Conservation (phyloP, 495 filamentous ascomycete species). For the Xylaria castorea region DNA sequence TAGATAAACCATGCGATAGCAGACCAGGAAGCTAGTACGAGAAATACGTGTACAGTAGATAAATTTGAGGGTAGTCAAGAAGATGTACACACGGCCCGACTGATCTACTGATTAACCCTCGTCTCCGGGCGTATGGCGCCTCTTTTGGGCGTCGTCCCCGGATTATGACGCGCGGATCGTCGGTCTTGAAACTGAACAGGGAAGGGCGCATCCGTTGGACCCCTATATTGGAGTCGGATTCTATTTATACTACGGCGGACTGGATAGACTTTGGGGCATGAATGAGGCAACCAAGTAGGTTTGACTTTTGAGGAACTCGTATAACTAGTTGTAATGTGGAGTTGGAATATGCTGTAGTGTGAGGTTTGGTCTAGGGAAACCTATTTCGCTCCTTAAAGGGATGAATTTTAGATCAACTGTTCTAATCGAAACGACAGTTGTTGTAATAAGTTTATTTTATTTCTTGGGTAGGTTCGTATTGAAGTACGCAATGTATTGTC, state of each 20-base stretch:
- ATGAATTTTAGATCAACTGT: not conserved
- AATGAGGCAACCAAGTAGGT: not conserved
- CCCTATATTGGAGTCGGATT: not conserved
- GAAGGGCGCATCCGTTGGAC: slow-evolving; percentile 11
- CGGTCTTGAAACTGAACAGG: slow-evolving; percentile 34
- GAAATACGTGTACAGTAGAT: not conserved
- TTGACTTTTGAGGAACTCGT: not conserved
- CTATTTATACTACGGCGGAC: not conserved
- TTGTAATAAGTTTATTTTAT: not conserved
- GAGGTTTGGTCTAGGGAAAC: not conserved
- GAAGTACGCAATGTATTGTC: not conserved
- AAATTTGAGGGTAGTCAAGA: not conserved
- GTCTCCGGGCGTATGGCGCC: not conserved
- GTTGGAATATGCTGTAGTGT: not conserved
- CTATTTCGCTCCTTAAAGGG: not conserved
- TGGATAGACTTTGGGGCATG: not conserved
- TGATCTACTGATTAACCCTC: slow-evolving; percentile 12
- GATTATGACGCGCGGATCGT: slow-evolving; percentile 34
- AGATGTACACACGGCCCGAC: not conserved
- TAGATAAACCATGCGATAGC: not conserved
- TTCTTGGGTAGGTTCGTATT: not conserved
- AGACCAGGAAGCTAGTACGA: not conserved
- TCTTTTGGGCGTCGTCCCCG: slow-evolving; percentile 17
- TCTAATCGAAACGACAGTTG: not conserved
- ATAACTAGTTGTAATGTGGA: not conserved